phyloP scores from a whole-genome alignment of 257 asterid species.

The Capsicum rhomboideum region DNA sequence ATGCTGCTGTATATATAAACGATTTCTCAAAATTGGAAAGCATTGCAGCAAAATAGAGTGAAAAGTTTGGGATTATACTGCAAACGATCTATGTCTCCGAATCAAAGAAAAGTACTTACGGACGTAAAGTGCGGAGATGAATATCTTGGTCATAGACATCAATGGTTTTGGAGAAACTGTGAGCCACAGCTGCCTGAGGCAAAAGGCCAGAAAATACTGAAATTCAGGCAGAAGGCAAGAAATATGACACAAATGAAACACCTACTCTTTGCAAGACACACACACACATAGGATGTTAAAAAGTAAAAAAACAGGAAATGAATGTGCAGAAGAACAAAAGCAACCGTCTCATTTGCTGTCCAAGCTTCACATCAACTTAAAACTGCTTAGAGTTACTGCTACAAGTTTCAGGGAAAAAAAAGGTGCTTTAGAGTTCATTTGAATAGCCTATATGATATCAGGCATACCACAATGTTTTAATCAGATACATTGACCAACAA shows the following conservation, averaged over 20 bases:
- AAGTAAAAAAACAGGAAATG: neutral
- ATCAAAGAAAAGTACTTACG: conserved; percentile 42
- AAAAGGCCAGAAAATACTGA: conserved; percentile 3
- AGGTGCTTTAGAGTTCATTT: neutral
- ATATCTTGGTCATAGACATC: conserved; percentile 93
- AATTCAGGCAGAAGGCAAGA: conserved; percentile 3
- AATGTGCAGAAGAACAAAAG: neutral
- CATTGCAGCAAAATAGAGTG: neutral
- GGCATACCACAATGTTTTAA: neutral
- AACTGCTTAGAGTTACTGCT: neutral
- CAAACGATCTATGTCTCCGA: neutral
- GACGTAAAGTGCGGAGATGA: conserved; percentile 70
- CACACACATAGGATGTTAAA: neutral
- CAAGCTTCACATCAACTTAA: neutral
- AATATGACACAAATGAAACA: neutral
- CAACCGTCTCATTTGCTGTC: neutral
- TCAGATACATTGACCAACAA: neutral
- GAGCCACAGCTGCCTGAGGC: conserved; percentile 83
- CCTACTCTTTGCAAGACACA: neutral
- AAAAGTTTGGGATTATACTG: neutral
- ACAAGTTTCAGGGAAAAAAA: neutral
- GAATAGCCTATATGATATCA: neutral
- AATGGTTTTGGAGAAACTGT: conserved; percentile 68
- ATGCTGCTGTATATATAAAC: neutral
- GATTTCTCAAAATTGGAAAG: neutral